phyloP scores from a whole-genome alignment of 1,284 basidiomycete genomes.

The Ceratobasidium sp. region DNA sequence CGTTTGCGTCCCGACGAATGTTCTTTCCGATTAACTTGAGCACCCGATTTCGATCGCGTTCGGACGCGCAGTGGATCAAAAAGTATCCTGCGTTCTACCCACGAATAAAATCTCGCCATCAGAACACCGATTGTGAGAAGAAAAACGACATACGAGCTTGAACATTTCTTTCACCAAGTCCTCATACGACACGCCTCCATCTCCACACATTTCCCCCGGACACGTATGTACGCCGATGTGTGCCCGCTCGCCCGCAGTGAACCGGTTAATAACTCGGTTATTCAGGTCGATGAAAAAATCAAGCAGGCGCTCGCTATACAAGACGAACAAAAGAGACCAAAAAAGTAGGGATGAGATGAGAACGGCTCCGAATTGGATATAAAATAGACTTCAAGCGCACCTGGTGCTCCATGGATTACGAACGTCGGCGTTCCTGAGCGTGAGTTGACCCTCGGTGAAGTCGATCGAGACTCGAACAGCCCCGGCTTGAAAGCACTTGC shows the following conservation, averaged over 20 bases:
- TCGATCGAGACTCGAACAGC: slow-evolving; percentile 52
- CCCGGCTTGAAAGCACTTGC: slow-evolving; percentile 51
- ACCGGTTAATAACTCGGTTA: slow-evolving; percentile 51
- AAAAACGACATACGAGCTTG: slow-evolving; percentile 22
- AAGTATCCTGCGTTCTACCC: slow-evolving; percentile 51
- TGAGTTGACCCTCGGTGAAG: slow-evolving; percentile 52
- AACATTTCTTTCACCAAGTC: slow-evolving; percentile 35
- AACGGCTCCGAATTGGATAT: slow-evolving; percentile 23
- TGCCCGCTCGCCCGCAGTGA: slow-evolving; percentile 50
- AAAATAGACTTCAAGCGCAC: slow-evolving; percentile 16
- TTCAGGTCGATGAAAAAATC: slow-evolving; percentile 52
- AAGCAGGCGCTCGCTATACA: slow-evolving; percentile 45
- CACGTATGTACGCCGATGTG: slow-evolving; percentile 53
- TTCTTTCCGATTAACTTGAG: slow-evolving; percentile 52
- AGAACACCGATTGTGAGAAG: background rate
- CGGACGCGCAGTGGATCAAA: slow-evolving; percentile 51
- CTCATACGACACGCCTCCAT: slow-evolving; percentile 19
- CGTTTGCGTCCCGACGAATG: slow-evolving; percentile 52
- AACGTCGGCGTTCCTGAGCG: slow-evolving; percentile 48
- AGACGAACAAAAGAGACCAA: background rate
- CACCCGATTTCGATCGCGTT: slow-evolving; percentile 50
- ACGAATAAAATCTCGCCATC: background rate
- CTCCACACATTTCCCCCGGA: slow-evolving; percentile 38
- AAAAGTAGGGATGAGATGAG: background rate
- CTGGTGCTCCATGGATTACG: slow-evolving; percentile 52